phyloP scores from a whole-genome alignment of 2,329 filamentous ascomycete species.

The Fusarium austroafricanum region DNA sequence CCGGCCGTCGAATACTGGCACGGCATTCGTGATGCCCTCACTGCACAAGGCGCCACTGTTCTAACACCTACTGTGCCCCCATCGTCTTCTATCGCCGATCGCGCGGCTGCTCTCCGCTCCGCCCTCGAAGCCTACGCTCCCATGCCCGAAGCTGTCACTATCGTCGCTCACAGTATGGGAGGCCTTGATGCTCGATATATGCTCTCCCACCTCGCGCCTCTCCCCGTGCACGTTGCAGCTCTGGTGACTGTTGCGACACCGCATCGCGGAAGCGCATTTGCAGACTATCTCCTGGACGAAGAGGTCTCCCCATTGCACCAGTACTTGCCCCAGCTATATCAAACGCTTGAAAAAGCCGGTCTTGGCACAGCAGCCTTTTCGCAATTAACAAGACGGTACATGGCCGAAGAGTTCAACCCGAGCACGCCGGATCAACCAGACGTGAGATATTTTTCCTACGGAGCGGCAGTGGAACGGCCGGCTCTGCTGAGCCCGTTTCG shows the following conservation, averaged over 20 bases:
- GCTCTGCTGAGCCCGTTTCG: conserved; percentile 75
- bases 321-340: conserved; percentile 66
- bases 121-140: conserved; percentile 62
- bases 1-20: conserved; percentile 73
- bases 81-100: conserved; percentile 69
- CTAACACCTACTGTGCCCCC: conserved; percentile 72
- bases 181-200: conserved; percentile 74
- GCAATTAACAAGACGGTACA: conserved; percentile 70
- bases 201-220: conserved; percentile 66
- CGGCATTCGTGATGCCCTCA: conserved; percentile 70
- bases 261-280: conserved; percentile 66
- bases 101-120: conserved; percentile 66
- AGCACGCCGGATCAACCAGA: conserved; percentile 62
- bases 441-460: conserved; percentile 72
- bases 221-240: conserved; percentile 59
- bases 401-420: conserved; percentile 70
- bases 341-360: conserved; percentile 61
- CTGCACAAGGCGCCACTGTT: conserved; percentile 64
- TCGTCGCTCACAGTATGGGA: conserved; percentile 78
- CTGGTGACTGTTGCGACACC: conserved; percentile 68
- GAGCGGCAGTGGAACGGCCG: conserved; percentile 59
- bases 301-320: conserved; percentile 55
- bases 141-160: conserved; percentile 69
- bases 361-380: conserved; percentile 70
- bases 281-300: conserved; percentile 63